These are phyloP conservation scores for Fusarium pilosicola DNA, from an alignment of 2,329 filamentous ascomycete genomes.

Conservation along the genomic window DNA sequence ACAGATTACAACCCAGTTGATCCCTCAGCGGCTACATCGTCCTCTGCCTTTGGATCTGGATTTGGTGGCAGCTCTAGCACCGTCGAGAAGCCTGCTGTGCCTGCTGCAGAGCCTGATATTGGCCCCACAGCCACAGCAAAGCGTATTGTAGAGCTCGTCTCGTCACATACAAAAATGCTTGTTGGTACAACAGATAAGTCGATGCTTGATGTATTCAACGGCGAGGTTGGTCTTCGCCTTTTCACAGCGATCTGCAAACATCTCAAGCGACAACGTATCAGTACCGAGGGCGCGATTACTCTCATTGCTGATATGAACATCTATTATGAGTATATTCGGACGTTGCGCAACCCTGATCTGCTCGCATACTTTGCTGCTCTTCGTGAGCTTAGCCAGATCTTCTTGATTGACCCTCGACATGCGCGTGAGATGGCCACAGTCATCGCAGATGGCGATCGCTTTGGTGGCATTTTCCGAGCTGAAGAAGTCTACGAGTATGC, in stretches of 20 bases:
- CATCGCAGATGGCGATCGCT: conserved; percentile 90
- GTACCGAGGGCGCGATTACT: conserved; percentile 87
- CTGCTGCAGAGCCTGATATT: conserved; percentile 54
- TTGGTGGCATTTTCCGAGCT: conserved; percentile 90
- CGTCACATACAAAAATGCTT: conserved; percentile 90
- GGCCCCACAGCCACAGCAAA: conserved; percentile 83
- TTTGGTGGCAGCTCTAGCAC: conserved; percentile 33
- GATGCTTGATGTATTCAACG: conserved; percentile 98
- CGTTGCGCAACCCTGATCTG: conserved; percentile 83
- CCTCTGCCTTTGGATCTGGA: conserved; percentile 27
- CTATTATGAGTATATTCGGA: conserved; percentile 86
- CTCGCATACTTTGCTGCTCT: conserved; percentile 91
- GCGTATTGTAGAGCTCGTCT: conserved; percentile 85
- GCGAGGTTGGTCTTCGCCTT: conserved; percentile 92
- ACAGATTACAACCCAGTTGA: conserved; percentile 87
- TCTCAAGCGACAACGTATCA: conserved; percentile 93
- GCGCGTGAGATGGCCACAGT: conserved; percentile 95
- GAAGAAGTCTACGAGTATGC: conserved; percentile 99
- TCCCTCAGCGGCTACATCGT: conserved; percentile 23
- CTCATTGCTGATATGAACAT: conserved; percentile 97
- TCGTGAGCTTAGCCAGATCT: conserved; percentile 93
- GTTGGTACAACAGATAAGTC: conserved; percentile 96
- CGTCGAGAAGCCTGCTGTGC: conserved; percentile 38
- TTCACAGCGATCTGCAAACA: conserved; percentile 96
- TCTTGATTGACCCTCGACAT: conserved; percentile 84